Percentiles rank a stretch among this genome's conserved stretches.
These are phyloP conservation scores for Nakazawaea wyomingensis DNA, from an alignment of 805 yeast genomes.

Conservation along the genomic window DNA sequence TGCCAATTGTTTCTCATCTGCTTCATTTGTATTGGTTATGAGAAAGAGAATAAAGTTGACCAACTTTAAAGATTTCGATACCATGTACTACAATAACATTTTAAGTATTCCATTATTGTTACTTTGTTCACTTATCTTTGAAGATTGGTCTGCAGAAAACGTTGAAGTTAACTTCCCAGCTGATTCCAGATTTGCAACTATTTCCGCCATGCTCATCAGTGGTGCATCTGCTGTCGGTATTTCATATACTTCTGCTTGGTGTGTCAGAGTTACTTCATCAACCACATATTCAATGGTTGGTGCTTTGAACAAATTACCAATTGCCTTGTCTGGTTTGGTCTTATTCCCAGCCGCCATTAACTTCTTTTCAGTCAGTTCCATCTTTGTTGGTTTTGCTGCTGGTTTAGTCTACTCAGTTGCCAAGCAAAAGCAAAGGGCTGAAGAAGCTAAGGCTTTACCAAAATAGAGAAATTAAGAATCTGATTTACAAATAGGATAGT, in stretches of 20 bases:
- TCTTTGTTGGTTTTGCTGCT: conserved; percentile 88
- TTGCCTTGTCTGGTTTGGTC: conserved; percentile 89
- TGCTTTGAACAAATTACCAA: conserved; percentile 96
- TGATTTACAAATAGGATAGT: no score
- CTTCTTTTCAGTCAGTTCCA: conserved; percentile 84
- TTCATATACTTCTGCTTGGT: conserved; percentile 99
- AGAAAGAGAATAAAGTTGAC: conserved; percentile 97
- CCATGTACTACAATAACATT: conserved; percentile 97
- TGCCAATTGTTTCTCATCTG: conserved; percentile 88
- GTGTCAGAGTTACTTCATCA: conserved; percentile 97
- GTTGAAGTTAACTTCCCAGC: conserved; percentile 73
- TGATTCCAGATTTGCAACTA: conserved; percentile 59
- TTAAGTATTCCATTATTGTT: conserved; percentile 87
- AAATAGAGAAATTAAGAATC: conserved; percentile 16
- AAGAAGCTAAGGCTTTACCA: conserved; percentile 28
- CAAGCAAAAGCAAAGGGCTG: conserved; percentile 79
- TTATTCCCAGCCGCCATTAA: conserved; percentile 95
- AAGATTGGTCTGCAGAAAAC: conserved; percentile 90
- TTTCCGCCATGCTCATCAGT: conserved; percentile 81
- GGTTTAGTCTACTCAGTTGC: conserved; percentile 96
- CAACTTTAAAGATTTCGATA: conserved; percentile 93
- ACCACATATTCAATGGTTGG: conserved; percentile 99
- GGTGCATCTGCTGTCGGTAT: conserved; percentile 96
- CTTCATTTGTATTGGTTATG: conserved; percentile 89
- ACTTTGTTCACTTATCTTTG: conserved; percentile 68